Conservation (phyloP, 768 basidiomycete genomes). For the Lactifluus echinatus region DNA sequence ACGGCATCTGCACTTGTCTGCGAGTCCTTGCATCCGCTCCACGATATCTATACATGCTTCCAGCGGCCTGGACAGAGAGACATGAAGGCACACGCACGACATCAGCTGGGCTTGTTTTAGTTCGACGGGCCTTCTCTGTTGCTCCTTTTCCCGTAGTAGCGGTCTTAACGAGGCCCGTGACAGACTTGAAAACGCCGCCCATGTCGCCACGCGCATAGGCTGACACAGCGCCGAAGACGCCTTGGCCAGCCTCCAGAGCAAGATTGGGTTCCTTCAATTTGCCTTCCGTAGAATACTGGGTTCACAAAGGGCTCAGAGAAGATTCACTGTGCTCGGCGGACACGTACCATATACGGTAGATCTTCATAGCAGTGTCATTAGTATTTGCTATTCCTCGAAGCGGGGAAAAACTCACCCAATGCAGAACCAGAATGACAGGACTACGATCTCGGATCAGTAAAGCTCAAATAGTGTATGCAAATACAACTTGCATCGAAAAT, state of each 20-base stretch:
- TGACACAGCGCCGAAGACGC: constrained; percentile 66
- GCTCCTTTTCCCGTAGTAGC: constrained; percentile 59
- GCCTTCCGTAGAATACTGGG: constrained; percentile 87
- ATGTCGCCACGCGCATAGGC: constrained; percentile 78
- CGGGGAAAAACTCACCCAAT: constrained; percentile 26
- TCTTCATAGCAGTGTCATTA: constrained; percentile 21
- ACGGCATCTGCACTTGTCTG: constrained; percentile 78
- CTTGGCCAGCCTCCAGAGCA: constrained; percentile 79
- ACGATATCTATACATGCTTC: constrained; percentile 52
- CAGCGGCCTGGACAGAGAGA: not conserved
- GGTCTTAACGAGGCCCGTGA: constrained; percentile 65
- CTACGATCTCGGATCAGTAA: constrained; percentile 22
- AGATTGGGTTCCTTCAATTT: constrained; percentile 93
- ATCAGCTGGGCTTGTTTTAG: constrained; percentile 81
- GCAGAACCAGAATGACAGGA: constrained; percentile 43
- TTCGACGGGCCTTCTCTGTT: constrained; percentile 44
- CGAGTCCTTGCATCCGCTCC: constrained; percentile 77
- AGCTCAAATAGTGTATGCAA: not conserved
- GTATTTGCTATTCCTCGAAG: not conserved
- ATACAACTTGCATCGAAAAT: constrained; percentile 40
- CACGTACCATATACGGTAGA: constrained; percentile 29
- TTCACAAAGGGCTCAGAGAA: not conserved
- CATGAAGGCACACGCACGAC: constrained; percentile 46
- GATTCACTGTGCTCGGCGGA: not conserved
- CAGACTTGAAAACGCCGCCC: constrained; percentile 64